Percentiles rank a stretch among this genome's conserved stretches.
phyloP scores from a whole-genome alignment of 23 red algal species.

The Gracilariopsis chorda region DNA sequence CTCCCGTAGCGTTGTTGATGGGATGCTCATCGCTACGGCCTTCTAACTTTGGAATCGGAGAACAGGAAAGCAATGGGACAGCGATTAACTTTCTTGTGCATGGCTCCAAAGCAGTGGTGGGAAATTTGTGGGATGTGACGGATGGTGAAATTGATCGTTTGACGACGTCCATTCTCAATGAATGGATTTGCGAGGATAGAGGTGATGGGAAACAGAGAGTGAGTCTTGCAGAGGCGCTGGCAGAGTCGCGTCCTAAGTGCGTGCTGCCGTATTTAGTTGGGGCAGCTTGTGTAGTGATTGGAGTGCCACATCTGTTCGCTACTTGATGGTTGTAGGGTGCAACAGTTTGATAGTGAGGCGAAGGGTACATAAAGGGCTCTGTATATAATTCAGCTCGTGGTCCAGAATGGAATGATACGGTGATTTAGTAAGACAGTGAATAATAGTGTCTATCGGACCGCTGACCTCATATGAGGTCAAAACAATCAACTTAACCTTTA shows the following conservation, averaged over 20 bases:
- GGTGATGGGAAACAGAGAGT: background rate
- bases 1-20: constrained; percentile 80
- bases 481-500: no score
- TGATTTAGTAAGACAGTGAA: no score
- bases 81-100: constrained; percentile 59
- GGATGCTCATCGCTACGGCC: constrained; percentile 78
- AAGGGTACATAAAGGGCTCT: no score
- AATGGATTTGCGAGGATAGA: constrained; percentile 43
- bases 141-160: constrained; percentile 91
- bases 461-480: no score
- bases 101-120: constrained; percentile 72
- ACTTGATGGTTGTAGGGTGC: no score
- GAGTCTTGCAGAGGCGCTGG: constrained; percentile 60
- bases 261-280: constrained; percentile 72
- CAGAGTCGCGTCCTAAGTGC: constrained; percentile 42
- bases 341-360: no score
- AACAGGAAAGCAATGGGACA: constrained; percentile 55
- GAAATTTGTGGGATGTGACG: constrained; percentile 94
- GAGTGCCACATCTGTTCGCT: constrained; percentile 36
- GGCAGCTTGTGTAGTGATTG: constrained; percentile 82
- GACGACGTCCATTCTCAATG: constrained; percentile 49
- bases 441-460: no score
- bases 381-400: no score
- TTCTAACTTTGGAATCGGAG: constrained; percentile 12
- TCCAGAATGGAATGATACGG: no score